phyloP scores from a whole-genome alignment of 2,329 filamentous ascomycete genomes.

The Aspergillus sergii region DNA sequence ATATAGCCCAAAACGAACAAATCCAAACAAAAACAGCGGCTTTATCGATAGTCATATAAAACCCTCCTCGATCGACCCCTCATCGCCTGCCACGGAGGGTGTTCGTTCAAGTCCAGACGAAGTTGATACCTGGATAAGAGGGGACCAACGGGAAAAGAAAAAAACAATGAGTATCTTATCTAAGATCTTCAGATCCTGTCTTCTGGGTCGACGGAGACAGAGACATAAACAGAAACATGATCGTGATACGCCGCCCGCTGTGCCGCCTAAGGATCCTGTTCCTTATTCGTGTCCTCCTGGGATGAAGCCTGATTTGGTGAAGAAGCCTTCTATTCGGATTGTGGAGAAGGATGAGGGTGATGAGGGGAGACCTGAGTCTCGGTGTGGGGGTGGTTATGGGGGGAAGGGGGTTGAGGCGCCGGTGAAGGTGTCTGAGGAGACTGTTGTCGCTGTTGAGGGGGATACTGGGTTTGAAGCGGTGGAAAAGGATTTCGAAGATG shows the following conservation, averaged over 20 bases:
- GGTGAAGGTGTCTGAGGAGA: background rate
- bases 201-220: background rate
- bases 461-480: background rate
- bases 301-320: background rate
- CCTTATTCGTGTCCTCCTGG: background rate
- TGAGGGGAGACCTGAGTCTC: background rate
- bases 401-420: background rate
- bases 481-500: background rate
- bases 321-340: background rate
- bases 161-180: background rate
- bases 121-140: no score
- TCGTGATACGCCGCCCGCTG: background rate
- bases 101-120: background rate
- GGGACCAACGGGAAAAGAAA: background rate
- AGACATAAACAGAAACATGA: background rate
- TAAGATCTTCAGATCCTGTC: background rate
- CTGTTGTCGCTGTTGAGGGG: background rate
- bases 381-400: background rate
- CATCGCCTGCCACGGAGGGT: background rate
- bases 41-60: background rate
- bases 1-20: background rate
- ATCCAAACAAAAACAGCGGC: background rate
- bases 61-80: background rate
- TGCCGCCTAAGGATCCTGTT: background rate
- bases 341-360: background rate